These are phyloP conservation scores for Cyclaneusma minus DNA, from an alignment of 2,329 filamentous ascomycete species.

Conservation along the genomic window DNA sequence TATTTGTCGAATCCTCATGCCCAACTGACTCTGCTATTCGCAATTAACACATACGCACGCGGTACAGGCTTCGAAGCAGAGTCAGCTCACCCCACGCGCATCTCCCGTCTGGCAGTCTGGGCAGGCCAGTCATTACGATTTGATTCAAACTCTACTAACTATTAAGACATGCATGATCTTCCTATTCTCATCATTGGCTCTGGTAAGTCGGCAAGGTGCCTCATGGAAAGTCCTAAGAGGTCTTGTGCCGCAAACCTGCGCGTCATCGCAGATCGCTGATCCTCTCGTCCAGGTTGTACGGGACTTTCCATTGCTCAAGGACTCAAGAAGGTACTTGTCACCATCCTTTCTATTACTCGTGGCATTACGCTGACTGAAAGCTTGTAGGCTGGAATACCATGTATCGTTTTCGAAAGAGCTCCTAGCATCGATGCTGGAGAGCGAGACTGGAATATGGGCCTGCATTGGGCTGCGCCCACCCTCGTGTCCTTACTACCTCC, in stretches of 20 bases:
- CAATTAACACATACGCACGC: too few species aligned
- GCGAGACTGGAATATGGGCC: slow-evolving; percentile 22
- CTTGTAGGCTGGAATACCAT: slow-evolving; percentile 8
- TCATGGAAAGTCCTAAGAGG: neutral
- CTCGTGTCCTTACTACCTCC: slow-evolving; percentile 17
- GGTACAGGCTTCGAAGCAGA: too few species aligned
- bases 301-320: slow-evolving; percentile 25
- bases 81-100: too few species aligned
- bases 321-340: slow-evolving; percentile 20
- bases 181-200: slow-evolving; percentile 8
- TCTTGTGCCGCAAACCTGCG: neutral
- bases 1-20: too few species aligned
- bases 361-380: neutral
- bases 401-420: slow-evolving; percentile 15
- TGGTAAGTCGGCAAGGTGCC: slow-evolving; percentile 6
- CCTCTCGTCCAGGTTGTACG: slow-evolving; percentile 19
- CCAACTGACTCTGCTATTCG: too few species aligned
- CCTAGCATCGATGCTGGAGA: slow-evolving; percentile 8
- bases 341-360: neutral
- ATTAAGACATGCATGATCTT: too few species aligned
- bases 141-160: too few species aligned
- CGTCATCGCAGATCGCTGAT: slow-evolving; percentile 2
- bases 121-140: too few species aligned
- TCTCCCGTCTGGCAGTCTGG: too few species aligned
- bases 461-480: slow-evolving; percentile 19